Conservation (phyloP, 2,329 filamentous ascomycete species). For the Cordyceps cateniannulata region DNA sequence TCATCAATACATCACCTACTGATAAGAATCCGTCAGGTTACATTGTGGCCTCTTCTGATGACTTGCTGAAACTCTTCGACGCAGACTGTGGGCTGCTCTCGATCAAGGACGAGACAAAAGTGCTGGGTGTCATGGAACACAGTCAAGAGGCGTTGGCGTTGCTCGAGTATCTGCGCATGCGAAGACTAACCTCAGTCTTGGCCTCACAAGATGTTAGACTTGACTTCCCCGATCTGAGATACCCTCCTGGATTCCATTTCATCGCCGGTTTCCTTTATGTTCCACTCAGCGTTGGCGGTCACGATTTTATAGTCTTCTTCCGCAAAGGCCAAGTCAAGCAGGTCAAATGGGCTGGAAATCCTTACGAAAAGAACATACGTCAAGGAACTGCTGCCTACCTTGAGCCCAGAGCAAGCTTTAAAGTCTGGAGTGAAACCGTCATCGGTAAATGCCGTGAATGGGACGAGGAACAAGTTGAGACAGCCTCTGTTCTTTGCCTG, state of each 20-base stretch:
- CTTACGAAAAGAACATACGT: conserved; percentile 70
- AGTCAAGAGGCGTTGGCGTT: conserved; percentile 79
- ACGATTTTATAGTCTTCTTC: conserved; percentile 88
- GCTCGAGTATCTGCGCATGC: conserved; percentile 76
- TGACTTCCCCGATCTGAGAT: conserved; percentile 77
- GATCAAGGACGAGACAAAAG: conserved; percentile 83
- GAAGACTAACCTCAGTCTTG: conserved; percentile 66
- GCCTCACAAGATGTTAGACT: conserved; percentile 68
- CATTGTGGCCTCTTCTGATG: conserved; percentile 83
- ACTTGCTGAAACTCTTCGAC: conserved; percentile 75
- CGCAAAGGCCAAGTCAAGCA: conserved; percentile 68
- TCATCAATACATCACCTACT: conserved; percentile 79
- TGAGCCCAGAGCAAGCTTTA: conserved; percentile 74
- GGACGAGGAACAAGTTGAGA: conserved; percentile 85
- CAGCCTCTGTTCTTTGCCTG: conserved; percentile 76
- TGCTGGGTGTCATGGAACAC: conserved; percentile 66
- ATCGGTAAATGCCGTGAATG: conserved; percentile 79
- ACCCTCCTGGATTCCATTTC: conserved; percentile 69
- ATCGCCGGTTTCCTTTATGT: conserved; percentile 78
- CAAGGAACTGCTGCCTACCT: conserved; percentile 67
- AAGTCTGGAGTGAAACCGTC: conserved; percentile 74
- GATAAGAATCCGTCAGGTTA: conserved; percentile 80
- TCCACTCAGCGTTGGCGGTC: conserved; percentile 66
- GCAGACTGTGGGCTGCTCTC: conserved; percentile 82
- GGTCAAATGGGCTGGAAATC: conserved; percentile 82